These are phyloP conservation scores for Prinsepia uniflora DNA, from an alignment of 306 rosid genomes.

Conservation along the genomic window DNA sequence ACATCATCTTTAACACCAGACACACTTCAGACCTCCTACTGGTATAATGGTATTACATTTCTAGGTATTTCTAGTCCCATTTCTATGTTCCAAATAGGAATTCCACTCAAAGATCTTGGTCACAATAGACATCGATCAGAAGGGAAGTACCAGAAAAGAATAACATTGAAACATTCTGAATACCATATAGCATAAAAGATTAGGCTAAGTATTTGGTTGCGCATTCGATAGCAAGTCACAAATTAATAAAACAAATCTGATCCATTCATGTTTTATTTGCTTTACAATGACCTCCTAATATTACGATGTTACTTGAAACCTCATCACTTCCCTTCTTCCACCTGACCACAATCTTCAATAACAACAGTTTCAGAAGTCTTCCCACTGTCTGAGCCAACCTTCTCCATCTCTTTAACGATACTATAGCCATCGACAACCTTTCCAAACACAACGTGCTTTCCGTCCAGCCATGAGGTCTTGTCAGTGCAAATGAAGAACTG, in stretches of 20 bases:
- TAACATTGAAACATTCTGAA: no score
- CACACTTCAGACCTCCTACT: no score
- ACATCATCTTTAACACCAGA: no score
- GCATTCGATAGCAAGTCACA: not conserved
- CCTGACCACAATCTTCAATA: constrained; percentile 77
- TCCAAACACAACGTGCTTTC: constrained; percentile 90
- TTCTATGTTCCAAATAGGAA: no score
- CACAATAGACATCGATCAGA: no score
- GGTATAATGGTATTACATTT: no score
- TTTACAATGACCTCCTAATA: constrained; percentile 5
- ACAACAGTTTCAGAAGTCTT: constrained; percentile 48
- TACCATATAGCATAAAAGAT: no score
- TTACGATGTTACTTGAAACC: not conserved
- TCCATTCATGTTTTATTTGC: not conserved
- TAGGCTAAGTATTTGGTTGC: no score
- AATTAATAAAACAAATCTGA: not conserved
- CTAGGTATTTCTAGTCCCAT: no score
- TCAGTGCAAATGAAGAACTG: constrained; percentile 75
- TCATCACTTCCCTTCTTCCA: constrained; percentile 23
- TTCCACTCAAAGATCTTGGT: no score
- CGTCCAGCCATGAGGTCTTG: constrained; percentile 71
- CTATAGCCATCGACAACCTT: constrained; percentile 71
- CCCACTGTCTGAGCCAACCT: constrained; percentile 60
- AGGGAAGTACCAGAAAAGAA: no score
- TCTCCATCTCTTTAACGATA: constrained; percentile 73